Base-by-base conservation (phyloP, 371 early-diverging fungal genomes). In the Lichtheimia hyalospora region DNA sequence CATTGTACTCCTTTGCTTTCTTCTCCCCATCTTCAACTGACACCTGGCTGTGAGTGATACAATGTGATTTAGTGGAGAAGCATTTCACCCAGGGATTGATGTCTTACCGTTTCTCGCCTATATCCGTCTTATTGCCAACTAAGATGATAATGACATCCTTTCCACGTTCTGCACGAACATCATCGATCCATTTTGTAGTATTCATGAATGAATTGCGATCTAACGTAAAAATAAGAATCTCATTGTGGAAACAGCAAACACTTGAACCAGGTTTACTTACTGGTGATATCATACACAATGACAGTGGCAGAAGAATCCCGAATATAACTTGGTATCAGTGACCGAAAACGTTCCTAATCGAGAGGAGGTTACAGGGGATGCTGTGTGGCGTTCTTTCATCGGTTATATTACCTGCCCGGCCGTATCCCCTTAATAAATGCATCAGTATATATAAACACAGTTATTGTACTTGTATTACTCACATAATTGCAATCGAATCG, bases 301-400 rank as follows among this genome's bases (percentile, higher is more conserved):
- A 99, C 92, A 15, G 98, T 98, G 21, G 99, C 96, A 27, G 96
- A 94, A 1, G 98, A 96, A 77, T 99, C 98, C 41, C 99, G 89
- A 61, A 99, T 99, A 68, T 99, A 99, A 69, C 92, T 92, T 39
- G 99, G 99, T 71, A 99, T 99, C 59, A 99, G 85, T 60, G 93
- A 90, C 46, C 98, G 83, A 82, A 98, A 98, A 43, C 98, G 88
- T 77, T 98, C 97, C 88, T 92, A 70, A 52, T 53, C 16, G 14
- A n/a, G 16, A 5, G 8, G 16, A 14, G 12, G 3, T 3, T 0
- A 6, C 20, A 3, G 16, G 16, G 25, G 39, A 21, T 49, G 18
- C n/a, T 6, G 25, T 52, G 16, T 25, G 15, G 10, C 34, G 16
- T 15, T 27, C 52, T 5, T 1, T 27, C 0, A 2, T 13, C 25